Evolutionary conservation across 306 rosid species (phyloP).

Genomic region (Cicer bijugum): DNA sequence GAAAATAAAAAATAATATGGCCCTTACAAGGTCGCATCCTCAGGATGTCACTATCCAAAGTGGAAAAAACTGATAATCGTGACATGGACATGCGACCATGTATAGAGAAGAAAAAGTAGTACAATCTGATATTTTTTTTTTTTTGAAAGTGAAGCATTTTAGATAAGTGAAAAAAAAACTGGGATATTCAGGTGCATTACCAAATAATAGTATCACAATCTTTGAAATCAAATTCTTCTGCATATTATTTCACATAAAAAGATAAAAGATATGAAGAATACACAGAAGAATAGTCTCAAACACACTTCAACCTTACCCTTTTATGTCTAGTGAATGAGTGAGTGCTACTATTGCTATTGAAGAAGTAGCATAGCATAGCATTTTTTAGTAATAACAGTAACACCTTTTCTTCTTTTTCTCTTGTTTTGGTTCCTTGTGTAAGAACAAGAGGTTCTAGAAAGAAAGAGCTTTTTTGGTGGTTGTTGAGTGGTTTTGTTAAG

Average conservation of each 20-base stretch:
- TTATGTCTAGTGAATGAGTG: conserved; percentile 29
- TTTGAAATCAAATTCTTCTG: conserved; percentile 35
- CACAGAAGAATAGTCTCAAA: conserved; percentile 36
- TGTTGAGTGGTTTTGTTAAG: conserved; percentile 33
- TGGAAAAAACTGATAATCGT: too few species aligned
- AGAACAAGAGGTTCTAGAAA: conserved; percentile 16
- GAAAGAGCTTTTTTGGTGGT: conserved; percentile 38
- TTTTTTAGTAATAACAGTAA: neutral
- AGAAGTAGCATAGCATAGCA: neutral
- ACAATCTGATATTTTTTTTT: too few species aligned
- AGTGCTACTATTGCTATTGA: conserved; percentile 1
- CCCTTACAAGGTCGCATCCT: too few species aligned
- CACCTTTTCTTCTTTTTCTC: neutral
- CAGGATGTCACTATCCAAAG: too few species aligned
- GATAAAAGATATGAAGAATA: conserved; percentile 36
- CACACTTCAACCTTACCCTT: conserved; percentile 32
- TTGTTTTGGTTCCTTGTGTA: conserved; percentile 8
- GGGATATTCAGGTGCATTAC: too few species aligned
- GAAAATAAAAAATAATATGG: too few species aligned
- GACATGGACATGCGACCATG: too few species aligned
- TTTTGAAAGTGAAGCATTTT: too few species aligned
- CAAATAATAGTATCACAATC: conserved; percentile 4
- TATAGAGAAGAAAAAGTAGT: too few species aligned
- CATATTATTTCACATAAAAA: conserved; percentile 35
- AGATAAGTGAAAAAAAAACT: too few species aligned